Evolutionary conservation across 192 early-diverging fungal genomes (phyloP).

Genomic region (Diversispora eburnea): DNA sequence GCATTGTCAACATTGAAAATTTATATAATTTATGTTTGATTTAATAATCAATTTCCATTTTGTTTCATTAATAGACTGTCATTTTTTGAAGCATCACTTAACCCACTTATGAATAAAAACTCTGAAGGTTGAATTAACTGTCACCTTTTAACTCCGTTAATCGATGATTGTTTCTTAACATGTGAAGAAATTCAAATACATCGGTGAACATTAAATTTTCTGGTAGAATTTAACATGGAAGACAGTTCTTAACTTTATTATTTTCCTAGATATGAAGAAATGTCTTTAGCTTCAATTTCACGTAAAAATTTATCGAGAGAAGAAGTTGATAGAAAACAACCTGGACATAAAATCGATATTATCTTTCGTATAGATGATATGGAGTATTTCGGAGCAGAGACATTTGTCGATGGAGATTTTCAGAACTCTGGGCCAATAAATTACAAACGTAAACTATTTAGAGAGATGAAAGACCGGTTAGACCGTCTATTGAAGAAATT

Average conservation of each 20-base stretch:
- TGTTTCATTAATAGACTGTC: neutral
- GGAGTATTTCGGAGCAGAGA: conserved; percentile 12
- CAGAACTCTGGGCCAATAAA: neutral
- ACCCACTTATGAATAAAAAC: conserved; percentile 2
- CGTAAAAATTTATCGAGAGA: conserved; percentile 17
- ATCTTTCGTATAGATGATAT: conserved; percentile 21
- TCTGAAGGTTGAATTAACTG: conserved; percentile 6
- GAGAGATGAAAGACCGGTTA: conserved; percentile 6
- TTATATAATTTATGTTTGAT: neutral
- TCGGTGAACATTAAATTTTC: neutral
- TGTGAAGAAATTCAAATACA: conserved; percentile 13
- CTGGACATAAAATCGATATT: conserved; percentile 14
- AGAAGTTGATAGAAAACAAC: neutral
- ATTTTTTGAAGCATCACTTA: neutral
- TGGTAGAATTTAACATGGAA: neutral
- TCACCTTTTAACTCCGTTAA: neutral
- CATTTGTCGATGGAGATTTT: neutral
- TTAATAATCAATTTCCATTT: neutral
- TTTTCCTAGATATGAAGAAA: neutral
- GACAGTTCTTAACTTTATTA: neutral
- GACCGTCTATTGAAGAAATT: conserved; percentile 17
- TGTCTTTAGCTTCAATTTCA: conserved; percentile 2
- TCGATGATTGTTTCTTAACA: conserved; percentile 1
- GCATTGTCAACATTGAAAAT: neutral
- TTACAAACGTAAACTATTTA: neutral